phyloP scores from a whole-genome alignment of 768 basidiomycete species.

The Lentinula aciculospora region DNA sequence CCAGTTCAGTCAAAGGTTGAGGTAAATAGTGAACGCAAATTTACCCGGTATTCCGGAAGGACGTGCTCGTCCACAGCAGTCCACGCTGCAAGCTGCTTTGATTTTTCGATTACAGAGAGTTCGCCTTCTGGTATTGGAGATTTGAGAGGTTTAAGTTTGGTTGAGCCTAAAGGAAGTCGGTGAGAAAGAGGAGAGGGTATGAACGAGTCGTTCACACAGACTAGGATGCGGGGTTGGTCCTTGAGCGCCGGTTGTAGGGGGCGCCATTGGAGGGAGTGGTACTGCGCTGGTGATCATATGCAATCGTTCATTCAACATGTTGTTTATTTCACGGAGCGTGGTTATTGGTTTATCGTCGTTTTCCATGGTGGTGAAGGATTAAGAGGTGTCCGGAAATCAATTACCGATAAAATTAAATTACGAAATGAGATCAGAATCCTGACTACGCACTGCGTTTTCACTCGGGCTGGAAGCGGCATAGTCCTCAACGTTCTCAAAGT shows the following conservation, averaged over 20 bases:
- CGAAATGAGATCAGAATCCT: neutral
- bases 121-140: slow-evolving; percentile 8
- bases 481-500: neutral
- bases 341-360: neutral
- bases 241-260: neutral
- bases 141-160: slow-evolving; percentile 4
- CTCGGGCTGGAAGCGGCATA: neutral
- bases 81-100: slow-evolving; percentile 89
- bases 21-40: slow-evolving; percentile 14
- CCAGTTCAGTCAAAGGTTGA: neutral
- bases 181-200: neutral
- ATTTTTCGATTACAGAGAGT: slow-evolving; percentile 51
- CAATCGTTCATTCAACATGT: slow-evolving; percentile 4
- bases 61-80: slow-evolving; percentile 92
- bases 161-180: neutral
- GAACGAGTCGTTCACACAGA: neutral
- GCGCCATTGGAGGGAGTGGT: slow-evolving; percentile 1
- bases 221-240: neutral
- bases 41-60: slow-evolving; percentile 73
- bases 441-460: neutral
- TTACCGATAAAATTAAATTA: neutral
- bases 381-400: neutral
- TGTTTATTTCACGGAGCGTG: neutral
- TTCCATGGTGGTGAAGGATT: neutral
- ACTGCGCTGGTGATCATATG: slow-evolving; percentile 4